These are phyloP conservation scores for Exsudoporus floridanus DNA, from an alignment of 1,284 basidiomycete species.

Conservation along the genomic window DNA sequence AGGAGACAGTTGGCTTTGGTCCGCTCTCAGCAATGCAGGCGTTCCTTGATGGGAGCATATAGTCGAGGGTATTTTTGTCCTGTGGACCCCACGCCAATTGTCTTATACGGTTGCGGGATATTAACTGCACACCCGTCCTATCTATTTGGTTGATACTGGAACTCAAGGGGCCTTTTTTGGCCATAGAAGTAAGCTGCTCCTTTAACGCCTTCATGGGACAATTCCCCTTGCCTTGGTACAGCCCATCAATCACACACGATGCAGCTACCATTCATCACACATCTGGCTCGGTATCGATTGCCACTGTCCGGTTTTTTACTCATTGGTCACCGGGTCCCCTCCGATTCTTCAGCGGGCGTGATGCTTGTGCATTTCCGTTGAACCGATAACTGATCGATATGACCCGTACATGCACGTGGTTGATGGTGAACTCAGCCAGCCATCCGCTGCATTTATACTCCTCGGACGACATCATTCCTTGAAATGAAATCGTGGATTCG, in stretches of 20 bases:
- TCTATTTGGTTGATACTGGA: constrained; percentile 33
- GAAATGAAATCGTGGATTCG: constrained; percentile 17
- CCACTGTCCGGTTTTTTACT: neutral
- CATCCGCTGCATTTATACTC: neutral
- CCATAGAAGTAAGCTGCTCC: neutral
- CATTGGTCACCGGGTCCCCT: neutral
- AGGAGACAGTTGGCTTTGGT: constrained; percentile 19
- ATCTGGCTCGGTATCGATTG: neutral
- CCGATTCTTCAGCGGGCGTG: constrained; percentile 12
- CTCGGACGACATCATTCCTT: constrained; percentile 2
- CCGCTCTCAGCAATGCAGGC: constrained; percentile 17
- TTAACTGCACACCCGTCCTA: neutral
- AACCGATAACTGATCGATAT: constrained; percentile 3
- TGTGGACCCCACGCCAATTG: neutral
- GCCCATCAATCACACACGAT: neutral
- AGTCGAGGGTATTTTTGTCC: constrained; percentile 1
- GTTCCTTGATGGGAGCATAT: constrained; percentile 9
- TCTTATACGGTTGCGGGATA: neutral
- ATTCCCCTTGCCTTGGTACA: neutral
- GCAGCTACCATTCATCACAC: neutral
- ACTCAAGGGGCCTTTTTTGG: constrained; percentile 4
- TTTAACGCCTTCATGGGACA: neutral
- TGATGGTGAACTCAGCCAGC: neutral
- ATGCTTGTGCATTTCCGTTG: constrained; percentile 29
- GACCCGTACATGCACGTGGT: neutral